Conservation (phyloP, 202 grass and related monocot species). For the Dendrocalamus latiflorus region DNA sequence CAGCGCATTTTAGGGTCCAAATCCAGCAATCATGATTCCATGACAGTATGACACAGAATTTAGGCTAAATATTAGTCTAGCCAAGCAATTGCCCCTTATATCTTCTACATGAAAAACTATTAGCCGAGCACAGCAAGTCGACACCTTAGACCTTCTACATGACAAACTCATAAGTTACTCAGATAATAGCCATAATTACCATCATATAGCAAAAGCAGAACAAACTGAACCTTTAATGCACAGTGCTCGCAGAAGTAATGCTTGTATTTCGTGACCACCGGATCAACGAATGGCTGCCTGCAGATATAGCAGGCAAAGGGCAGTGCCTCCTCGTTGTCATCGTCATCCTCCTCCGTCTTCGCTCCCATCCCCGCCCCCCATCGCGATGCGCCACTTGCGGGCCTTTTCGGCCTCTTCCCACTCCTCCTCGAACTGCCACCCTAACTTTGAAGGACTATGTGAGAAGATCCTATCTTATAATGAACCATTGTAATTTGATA, state of each 20-base stretch:
- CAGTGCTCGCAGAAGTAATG: slow-evolving; percentile 97
- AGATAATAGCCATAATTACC: neutral
- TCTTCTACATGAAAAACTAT: neutral
- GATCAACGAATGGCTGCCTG: slow-evolving; percentile 74
- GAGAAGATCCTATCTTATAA: no score
- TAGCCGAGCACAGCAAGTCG: neutral
- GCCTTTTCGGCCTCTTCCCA: slow-evolving; percentile 43
- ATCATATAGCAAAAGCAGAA: neutral
- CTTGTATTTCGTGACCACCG: slow-evolving; percentile 90
- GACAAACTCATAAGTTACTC: neutral
- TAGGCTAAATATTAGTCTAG: neutral
- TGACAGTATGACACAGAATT: neutral
- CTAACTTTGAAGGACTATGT: slow-evolving; percentile 37
- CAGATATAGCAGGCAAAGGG: slow-evolving; percentile 94
- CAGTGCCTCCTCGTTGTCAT: slow-evolving; percentile 54
- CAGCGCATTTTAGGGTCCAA: neutral
- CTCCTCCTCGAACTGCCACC: slow-evolving; percentile 84
- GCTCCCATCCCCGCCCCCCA: slow-evolving; percentile 41
- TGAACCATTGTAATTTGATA: no score
- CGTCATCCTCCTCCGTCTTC: slow-evolving; percentile 29
- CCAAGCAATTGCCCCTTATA: neutral
- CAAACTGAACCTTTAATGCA: slow-evolving; percentile 63
- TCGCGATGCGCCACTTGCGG: slow-evolving; percentile 52
- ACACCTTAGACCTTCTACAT: neutral
- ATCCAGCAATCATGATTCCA: neutral